Percentiles rank a stretch among this genome's conserved stretches.
These are phyloP conservation scores for Mycena galopus DNA, from an alignment of 768 basidiomycete species.

Conservation along the genomic window DNA sequence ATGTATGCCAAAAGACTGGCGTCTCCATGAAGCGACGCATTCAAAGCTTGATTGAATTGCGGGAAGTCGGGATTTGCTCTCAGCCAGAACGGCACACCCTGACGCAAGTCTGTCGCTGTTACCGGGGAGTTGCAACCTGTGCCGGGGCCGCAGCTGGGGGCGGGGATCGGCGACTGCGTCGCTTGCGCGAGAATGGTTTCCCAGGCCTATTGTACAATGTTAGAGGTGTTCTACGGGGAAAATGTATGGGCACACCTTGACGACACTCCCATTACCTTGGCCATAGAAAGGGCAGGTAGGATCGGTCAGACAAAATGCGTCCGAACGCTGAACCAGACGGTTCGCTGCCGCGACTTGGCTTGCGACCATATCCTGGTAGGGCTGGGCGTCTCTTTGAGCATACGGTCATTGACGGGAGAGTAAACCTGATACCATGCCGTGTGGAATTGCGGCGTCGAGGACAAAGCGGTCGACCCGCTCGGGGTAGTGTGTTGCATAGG, in stretches of 20 bases:
- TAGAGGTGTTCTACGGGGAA: background rate
- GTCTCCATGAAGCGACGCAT: slow-evolving; percentile 26
- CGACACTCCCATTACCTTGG: slow-evolving; percentile 43
- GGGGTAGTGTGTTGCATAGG: slow-evolving; percentile 30
- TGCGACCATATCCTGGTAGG: slow-evolving; percentile 23
- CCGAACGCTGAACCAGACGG: slow-evolving; percentile 34
- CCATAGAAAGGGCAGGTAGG: slow-evolving; percentile 35
- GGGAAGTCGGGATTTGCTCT: slow-evolving; percentile 24
- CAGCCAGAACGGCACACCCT: background rate
- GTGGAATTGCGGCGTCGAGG: slow-evolving; percentile 23
- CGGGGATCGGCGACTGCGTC: slow-evolving; percentile 18
- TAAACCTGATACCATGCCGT: background rate
- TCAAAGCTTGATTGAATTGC: slow-evolving; percentile 7
- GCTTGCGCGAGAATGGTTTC: slow-evolving; percentile 21
- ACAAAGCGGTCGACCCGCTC: slow-evolving; percentile 31
- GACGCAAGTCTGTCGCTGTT: slow-evolving; percentile 22
- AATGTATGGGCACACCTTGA: slow-evolving; percentile 46
- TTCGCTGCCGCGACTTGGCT: slow-evolving; percentile 32
- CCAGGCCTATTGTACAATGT: slow-evolving; percentile 19
- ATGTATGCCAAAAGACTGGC: slow-evolving; percentile 27
- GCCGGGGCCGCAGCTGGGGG: slow-evolving; percentile 19
- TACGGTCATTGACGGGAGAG: background rate
- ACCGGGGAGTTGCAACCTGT: slow-evolving; percentile 25
- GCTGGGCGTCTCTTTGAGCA: slow-evolving; percentile 1
- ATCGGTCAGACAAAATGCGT: slow-evolving; percentile 35